These are phyloP conservation scores for Annulohypoxylon maeteangense DNA, from an alignment of 495 filamentous ascomycete genomes.

Conservation along the genomic window DNA sequence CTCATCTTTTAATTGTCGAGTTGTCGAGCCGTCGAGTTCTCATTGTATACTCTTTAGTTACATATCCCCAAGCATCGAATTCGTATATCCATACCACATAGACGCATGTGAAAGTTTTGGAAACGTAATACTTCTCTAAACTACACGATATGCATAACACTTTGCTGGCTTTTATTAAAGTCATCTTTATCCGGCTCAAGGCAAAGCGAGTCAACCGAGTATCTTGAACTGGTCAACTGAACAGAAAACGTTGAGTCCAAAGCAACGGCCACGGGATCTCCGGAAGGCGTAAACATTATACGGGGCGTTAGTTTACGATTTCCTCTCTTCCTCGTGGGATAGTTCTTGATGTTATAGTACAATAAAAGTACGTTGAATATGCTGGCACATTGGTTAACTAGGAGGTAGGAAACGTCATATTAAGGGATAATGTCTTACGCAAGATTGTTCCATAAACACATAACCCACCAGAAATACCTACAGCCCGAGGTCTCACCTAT, in stretches of 20 bases:
- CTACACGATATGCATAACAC: background rate
- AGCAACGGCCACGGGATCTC: constrained; percentile 3
- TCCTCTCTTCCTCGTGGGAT: background rate
- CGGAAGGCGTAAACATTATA: constrained; percentile 18
- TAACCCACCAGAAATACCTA: constrained; percentile 5
- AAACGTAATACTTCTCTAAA: too few species aligned
- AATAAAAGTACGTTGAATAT: background rate
- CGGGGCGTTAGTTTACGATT: background rate
- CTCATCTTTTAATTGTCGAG: background rate
- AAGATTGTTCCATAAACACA: constrained; percentile 1
- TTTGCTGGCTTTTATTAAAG: background rate
- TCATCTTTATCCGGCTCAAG: background rate
- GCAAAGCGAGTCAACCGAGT: background rate
- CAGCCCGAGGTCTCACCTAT: background rate
- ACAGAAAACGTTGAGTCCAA: background rate
- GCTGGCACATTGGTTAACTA: background rate
- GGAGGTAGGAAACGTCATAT: background rate
- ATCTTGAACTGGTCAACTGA: background rate
- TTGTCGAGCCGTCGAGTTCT: background rate
- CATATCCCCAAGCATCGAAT: background rate
- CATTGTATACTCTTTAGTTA: background rate
- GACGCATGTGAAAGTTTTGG: too few species aligned
- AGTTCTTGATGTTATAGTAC: background rate
- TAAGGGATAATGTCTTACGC: background rate
- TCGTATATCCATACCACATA: background rate